These are phyloP conservation scores for Aegilops longissima DNA, from an alignment of 176 grass and related monocot species.

Conservation along the genomic window DNA sequence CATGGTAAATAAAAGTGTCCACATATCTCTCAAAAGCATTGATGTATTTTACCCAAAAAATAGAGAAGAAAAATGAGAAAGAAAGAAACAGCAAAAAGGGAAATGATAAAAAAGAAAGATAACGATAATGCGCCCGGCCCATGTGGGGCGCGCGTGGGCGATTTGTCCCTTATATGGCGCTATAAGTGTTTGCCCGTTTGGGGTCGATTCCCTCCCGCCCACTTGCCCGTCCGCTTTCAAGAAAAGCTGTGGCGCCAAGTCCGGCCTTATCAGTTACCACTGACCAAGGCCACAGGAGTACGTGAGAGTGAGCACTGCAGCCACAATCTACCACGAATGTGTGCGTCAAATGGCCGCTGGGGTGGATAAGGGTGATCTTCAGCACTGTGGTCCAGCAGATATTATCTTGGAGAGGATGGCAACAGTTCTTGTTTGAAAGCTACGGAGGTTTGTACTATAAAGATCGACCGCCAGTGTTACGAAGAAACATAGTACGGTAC, in stretches of 20 bases:
- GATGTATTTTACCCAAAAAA: not conserved
- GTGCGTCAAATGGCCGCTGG: not conserved
- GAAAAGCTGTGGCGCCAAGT: not conserved
- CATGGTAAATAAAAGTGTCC: not conserved
- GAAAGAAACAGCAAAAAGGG: not conserved
- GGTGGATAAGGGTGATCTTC: not conserved
- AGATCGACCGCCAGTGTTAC: not conserved
- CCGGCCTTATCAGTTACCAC: constrained; percentile 8
- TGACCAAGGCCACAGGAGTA: not conserved
- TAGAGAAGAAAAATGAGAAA: not conserved
- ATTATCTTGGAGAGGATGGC: not conserved
- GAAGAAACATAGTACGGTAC: not conserved
- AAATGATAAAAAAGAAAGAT: not conserved
- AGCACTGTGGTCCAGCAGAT: not conserved
- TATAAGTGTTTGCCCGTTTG: not conserved
- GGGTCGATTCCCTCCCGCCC: no score
- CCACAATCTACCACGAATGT: not conserved
- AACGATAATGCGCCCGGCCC: not conserved
- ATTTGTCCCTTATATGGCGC: not conserved
- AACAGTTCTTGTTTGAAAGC: constrained; percentile 6
- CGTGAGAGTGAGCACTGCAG: not conserved
- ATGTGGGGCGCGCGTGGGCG: not conserved
- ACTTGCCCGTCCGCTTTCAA: not conserved
- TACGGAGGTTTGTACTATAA: not conserved
- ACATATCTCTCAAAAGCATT: not conserved